Evolutionary conservation across 805 yeast species (phyloP).

Genomic region (Tanozyma kutaoensis): DNA sequence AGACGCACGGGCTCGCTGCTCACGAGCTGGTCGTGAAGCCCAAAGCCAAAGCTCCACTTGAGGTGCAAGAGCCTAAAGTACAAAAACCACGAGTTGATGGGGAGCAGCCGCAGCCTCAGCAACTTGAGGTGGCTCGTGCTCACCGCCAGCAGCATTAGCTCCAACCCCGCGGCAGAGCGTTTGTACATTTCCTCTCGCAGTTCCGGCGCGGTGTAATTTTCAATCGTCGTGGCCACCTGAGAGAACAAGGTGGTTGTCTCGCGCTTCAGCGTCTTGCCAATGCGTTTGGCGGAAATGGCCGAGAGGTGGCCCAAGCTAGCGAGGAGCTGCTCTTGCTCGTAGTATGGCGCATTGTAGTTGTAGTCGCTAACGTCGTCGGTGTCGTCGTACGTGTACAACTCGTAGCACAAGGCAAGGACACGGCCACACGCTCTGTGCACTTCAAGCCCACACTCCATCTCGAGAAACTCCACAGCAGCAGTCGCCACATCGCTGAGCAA

Average conservation of each 20-base stretch:
- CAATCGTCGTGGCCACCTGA: conserved; percentile 39
- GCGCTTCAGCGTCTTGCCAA: conserved; percentile 51
- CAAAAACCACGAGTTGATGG: conserved; percentile 37
- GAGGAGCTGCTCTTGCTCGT: conserved; percentile 35
- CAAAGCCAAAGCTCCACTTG: conserved; percentile 38
- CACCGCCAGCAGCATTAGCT: conserved; percentile 15
- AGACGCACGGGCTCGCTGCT: conserved; percentile 20
- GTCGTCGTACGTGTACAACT: conserved; percentile 32
- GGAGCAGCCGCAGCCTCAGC: conserved; percentile 30
- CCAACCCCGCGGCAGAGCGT: conserved; percentile 20
- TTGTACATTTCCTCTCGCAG: conserved; percentile 22
- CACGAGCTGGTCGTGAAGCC: conserved; percentile 35
- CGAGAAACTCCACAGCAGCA: conserved; percentile 27
- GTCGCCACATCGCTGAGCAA: conserved; percentile 13
- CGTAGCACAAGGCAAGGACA: conserved; percentile 43
- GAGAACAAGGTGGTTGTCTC: conserved; percentile 47
- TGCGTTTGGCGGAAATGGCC: conserved; percentile 38
- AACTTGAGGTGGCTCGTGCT: conserved; percentile 26
- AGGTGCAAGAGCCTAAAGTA: conserved; percentile 34
- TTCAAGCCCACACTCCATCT: conserved; percentile 26
- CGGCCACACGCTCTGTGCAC: conserved; percentile 43
- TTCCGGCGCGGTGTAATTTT: conserved; percentile 20
- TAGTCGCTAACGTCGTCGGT: conserved; percentile 25
- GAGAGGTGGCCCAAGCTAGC: conserved; percentile 28
- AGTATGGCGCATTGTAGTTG: conserved; percentile 35